Percentiles rank a stretch among this genome's conserved stretches.
These are phyloP conservation scores for Kazachstania psychrophila DNA, from an alignment of 805 yeast genomes.

Conservation along the genomic window DNA sequence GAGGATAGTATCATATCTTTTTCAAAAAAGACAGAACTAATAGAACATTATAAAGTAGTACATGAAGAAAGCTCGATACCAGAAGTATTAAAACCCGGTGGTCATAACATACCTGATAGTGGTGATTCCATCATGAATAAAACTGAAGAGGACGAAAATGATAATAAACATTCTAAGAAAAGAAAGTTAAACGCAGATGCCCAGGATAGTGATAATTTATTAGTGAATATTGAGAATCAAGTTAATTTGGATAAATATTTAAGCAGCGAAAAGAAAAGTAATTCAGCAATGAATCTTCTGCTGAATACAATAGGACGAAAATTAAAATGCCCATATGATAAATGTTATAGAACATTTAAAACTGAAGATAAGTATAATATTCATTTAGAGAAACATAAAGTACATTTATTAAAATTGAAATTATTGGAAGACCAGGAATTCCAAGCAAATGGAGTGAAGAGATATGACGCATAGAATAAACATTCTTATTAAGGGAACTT, in stretches of 20 bases:
- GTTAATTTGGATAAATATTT: constrained; percentile 21
- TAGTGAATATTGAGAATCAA: constrained; percentile 12
- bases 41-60: constrained; percentile 48
- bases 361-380: constrained; percentile 28
- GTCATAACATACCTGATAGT: no score
- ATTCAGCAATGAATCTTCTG: constrained; percentile 24
- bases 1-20: constrained; percentile 31
- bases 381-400: constrained; percentile 29
- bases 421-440: no score
- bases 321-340: constrained; percentile 40
- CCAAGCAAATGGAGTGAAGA: no score
- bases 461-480: no score
- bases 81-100: constrained; percentile 3
- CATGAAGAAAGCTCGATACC: constrained; percentile 21
- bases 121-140: no score
- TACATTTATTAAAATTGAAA: constrained; percentile 27
- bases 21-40: constrained; percentile 47
- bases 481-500: no score
- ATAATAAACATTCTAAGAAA: not conserved
- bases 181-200: constrained; percentile 8
- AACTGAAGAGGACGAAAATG: no score
- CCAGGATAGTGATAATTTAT: no score
- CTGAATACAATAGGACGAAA: constrained; percentile 30
- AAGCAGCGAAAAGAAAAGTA: constrained; percentile 14
- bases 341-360: constrained; percentile 47